Percentiles rank a stretch among this genome's conserved stretches.
These are phyloP conservation scores for Pichia occidentalis DNA, from an alignment of 805 yeast species.

Conservation along the genomic window DNA sequence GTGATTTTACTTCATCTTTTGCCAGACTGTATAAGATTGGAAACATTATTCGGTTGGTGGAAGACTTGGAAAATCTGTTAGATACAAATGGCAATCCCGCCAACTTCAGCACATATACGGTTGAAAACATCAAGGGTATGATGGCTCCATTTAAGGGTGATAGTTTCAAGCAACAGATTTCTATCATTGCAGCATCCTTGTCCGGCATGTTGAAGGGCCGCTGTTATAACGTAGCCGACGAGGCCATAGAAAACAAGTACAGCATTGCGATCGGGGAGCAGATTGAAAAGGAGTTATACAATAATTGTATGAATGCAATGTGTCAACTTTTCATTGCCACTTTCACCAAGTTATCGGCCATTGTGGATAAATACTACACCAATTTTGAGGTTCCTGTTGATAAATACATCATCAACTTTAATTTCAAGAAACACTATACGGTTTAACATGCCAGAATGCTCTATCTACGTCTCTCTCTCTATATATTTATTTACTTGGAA, in stretches of 20 bases:
- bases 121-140: conserved; percentile 51
- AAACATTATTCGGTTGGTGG: conserved; percentile 57
- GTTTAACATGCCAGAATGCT: too few species aligned
- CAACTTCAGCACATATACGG: conserved; percentile 58
- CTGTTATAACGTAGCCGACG: conserved; percentile 14
- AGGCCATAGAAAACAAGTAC: conserved; percentile 23
- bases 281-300: conserved; percentile 48
- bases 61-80: conserved; percentile 50
- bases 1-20: conserved; percentile 40
- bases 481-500: not conserved
- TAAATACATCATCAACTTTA: conserved; percentile 26
- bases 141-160: conserved; percentile 48
- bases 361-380: conserved; percentile 51
- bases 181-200: conserved; percentile 49
- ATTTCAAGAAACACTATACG: conserved; percentile 25
- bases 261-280: conserved; percentile 27
- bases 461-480: not conserved
- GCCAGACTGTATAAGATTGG: conserved; percentile 51
- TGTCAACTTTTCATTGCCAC: conserved; percentile 53
- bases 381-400: conserved; percentile 26
- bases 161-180: conserved; percentile 51
- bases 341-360: conserved; percentile 46
- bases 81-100: conserved; percentile 42
- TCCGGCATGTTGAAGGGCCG: conserved; percentile 40
- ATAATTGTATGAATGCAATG: conserved; percentile 62